Conservation (phyloP, 2,329 filamentous ascomycete species). For the Rhinocladiella mackenziei region DNA sequence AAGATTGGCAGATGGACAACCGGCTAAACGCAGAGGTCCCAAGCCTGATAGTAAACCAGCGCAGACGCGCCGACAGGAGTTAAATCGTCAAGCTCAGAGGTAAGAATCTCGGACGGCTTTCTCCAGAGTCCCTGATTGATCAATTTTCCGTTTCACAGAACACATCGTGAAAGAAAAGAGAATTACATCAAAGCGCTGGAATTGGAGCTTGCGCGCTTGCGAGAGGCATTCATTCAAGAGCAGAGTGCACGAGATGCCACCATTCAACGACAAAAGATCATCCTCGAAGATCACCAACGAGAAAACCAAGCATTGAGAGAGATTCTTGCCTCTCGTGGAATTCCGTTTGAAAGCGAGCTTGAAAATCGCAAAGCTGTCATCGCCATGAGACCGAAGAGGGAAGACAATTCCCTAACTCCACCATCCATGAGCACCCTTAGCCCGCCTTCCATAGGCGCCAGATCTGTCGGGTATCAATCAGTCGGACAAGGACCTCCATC, state of each 20-base stretch:
- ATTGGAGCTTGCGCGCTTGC: conserved; percentile 81
- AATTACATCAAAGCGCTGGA: conserved; percentile 92
- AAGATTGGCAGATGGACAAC: conserved; percentile 64
- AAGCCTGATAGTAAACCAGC: conserved; percentile 97
- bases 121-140: neutral
- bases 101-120: conserved; percentile 42
- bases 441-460: conserved; percentile 31
- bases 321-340: conserved; percentile 56
- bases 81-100: conserved; percentile 95
- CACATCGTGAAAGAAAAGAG: conserved; percentile 94
- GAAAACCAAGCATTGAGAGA: conserved; percentile 75
- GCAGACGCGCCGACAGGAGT: conserved; percentile 82
- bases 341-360: conserved; percentile 51
- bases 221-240: conserved; percentile 68
- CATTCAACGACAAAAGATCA: conserved; percentile 65
- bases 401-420: conserved; percentile 22
- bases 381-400: conserved; percentile 23
- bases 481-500: conserved; percentile 9
- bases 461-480: conserved; percentile 11
- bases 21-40: conserved; percentile 83
- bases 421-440: conserved; percentile 17
- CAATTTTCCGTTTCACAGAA: conserved; percentile 52
- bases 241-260: conserved; percentile 32
- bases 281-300: conserved; percentile 66
- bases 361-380: conserved; percentile 36